Evolutionary conservation across 2,329 filamentous ascomycete genomes (phyloP).

Genomic region (Trichoderma lentiforme): DNA sequence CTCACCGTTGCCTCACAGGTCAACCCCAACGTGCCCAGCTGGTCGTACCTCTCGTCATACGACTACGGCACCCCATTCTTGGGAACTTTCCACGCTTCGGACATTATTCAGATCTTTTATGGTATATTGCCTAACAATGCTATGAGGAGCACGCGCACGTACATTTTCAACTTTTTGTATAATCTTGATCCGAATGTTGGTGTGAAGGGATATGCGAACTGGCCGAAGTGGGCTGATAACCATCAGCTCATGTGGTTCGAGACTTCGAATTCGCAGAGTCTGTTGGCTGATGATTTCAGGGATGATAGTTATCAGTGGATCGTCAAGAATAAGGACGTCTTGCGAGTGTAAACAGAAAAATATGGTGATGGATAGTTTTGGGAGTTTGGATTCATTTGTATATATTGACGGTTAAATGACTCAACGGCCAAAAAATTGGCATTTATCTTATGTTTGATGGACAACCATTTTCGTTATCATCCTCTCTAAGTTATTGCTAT

Average conservation of each 20-base stretch:
- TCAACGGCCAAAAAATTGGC: neutral
- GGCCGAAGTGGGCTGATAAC: slow-evolving; percentile 42
- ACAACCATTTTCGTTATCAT: too few relatives aligned
- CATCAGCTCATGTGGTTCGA: slow-evolving; percentile 51
- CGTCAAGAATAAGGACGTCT: slow-evolving; percentile 22
- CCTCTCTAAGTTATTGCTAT: too few relatives aligned
- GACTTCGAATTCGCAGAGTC: slow-evolving; percentile 29
- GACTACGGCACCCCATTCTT: slow-evolving; percentile 67
- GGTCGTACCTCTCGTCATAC: slow-evolving; percentile 75
- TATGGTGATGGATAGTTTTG: neutral
- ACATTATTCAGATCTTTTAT: slow-evolving; percentile 67
- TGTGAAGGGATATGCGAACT: slow-evolving; percentile 35
- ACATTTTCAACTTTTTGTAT: slow-evolving; percentile 71
- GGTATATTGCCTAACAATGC: slow-evolving; percentile 62
- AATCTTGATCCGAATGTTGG: slow-evolving; percentile 66
- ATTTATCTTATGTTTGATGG: neutral
- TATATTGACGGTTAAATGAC: neutral
- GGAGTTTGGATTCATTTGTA: neutral
- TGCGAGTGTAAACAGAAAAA: slow-evolving; percentile 27
- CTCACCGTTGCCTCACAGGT: slow-evolving; percentile 45
- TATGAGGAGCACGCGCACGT: slow-evolving; percentile 57
- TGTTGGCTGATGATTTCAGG: slow-evolving; percentile 40
- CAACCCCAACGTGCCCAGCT: slow-evolving; percentile 60
- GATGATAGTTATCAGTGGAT: slow-evolving; percentile 30
- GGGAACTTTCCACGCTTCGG: slow-evolving; percentile 72